These are phyloP conservation scores for Ascochyta rabiei DNA, from an alignment of 2,329 filamentous ascomycete genomes.

Conservation along the genomic window DNA sequence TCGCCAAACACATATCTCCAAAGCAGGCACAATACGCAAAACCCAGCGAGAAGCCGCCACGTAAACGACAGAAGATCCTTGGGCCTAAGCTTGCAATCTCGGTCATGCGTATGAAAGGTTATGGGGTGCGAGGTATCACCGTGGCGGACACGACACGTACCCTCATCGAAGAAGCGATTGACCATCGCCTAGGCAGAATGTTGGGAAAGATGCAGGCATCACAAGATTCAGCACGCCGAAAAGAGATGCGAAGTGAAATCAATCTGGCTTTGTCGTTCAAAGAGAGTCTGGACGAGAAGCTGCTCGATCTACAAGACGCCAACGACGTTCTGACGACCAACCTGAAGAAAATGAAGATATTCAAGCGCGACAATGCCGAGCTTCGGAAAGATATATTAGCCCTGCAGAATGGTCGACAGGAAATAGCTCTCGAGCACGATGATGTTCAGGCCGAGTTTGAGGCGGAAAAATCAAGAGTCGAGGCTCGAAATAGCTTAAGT, in stretches of 20 bases:
- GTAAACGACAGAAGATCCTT: slow-evolving; percentile 36
- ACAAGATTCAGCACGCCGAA: slow-evolving; percentile 47
- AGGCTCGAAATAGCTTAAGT: slow-evolving; percentile 37
- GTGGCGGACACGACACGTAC: slow-evolving; percentile 59
- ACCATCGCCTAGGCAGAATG: slow-evolving; percentile 53
- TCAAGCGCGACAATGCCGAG: slow-evolving; percentile 53
- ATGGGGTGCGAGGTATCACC: slow-evolving; percentile 50
- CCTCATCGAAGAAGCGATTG: slow-evolving; percentile 57
- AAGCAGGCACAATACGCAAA: slow-evolving; percentile 22
- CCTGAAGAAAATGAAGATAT: slow-evolving; percentile 52
- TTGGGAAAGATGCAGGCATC: slow-evolving; percentile 47
- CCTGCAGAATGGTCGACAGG: slow-evolving; percentile 56
- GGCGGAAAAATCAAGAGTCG: slow-evolving; percentile 32
- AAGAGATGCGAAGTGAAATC: slow-evolving; percentile 52
- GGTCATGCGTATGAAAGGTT: slow-evolving; percentile 49
- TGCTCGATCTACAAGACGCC: slow-evolving; percentile 59
- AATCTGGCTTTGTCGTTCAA: slow-evolving; percentile 57
- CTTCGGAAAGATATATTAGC: slow-evolving; percentile 56
- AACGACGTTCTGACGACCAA: slow-evolving; percentile 58
- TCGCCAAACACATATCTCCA: slow-evolving; percentile 19
- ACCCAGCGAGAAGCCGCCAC: slow-evolving; percentile 29
- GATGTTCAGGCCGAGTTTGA: slow-evolving; percentile 48
- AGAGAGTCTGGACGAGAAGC: slow-evolving; percentile 54
- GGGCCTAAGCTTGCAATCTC: slow-evolving; percentile 40
- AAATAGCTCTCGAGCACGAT: slow-evolving; percentile 58